phyloP scores from a whole-genome alignment of 1,284 basidiomycete genomes.

The Puccinia novopanici region DNA sequence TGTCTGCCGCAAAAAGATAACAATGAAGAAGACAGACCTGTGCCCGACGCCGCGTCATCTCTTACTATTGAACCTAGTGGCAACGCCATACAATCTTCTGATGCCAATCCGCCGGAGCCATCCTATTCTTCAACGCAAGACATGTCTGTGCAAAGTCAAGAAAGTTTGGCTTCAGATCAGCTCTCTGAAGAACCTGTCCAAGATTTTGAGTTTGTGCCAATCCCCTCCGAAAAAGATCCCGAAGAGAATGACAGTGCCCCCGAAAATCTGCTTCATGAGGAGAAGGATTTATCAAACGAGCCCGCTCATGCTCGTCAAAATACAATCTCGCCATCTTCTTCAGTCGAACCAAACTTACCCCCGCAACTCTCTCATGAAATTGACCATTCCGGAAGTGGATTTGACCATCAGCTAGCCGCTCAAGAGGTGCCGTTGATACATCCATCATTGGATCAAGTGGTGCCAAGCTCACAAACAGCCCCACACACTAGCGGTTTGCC shows the following conservation, averaged over 20 bases:
- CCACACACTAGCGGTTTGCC: not conserved
- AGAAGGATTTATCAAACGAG: not conserved
- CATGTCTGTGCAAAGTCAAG: not conserved
- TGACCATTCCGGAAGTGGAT: not conserved
- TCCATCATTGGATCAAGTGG: not conserved
- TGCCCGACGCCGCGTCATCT: not conserved
- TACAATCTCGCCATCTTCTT: not conserved
- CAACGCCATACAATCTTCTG: not conserved
- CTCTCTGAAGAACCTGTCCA: not conserved
- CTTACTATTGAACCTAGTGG: not conserved
- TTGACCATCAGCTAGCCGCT: not conserved
- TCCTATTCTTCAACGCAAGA: not conserved
- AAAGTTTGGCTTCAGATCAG: not conserved
- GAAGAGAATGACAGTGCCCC: not conserved
- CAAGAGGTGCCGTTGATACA: not conserved
- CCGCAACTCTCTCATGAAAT: conserved; percentile 7
- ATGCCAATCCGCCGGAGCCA: not conserved
- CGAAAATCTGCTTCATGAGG: not conserved
- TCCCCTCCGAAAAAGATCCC: not conserved
- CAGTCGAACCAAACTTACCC: not conserved
- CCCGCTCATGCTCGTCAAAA: not conserved
- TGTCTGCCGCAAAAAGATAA: not conserved
- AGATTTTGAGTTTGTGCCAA: conserved; percentile 5
- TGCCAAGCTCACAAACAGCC: not conserved
- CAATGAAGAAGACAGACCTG: not conserved